Evolutionary conservation across 352 stramenopile genomes (phyloP), one percentile per base, ranked within the genome.

Genomic region (Halophytophthora batemanensis): DNA sequence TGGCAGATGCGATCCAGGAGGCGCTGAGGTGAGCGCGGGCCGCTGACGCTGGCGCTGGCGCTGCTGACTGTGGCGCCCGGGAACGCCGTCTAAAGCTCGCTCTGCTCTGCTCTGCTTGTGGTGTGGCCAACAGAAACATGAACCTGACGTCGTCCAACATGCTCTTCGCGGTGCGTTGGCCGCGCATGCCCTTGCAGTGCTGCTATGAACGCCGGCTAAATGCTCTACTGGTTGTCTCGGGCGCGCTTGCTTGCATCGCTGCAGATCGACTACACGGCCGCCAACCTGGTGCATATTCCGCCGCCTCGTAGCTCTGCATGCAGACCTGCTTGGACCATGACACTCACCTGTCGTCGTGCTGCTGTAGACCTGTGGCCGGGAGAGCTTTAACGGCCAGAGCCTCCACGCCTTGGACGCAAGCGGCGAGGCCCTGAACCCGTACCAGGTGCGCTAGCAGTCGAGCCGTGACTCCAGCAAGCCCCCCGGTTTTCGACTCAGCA

Each of bases 191-290:
- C 19, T 15, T 13, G 18, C 18, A 21, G 29, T 12, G 25, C 25
- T 31, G 25, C 2, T 2, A 31, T 3, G 12, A 18, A 18, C 34
- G 22, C 14, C 8, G 39, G 15, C 17, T 2, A 21, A 33, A 21
- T 15, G 37, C 5, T 11, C 35, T 21, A n/a, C 18, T 43, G 19
- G 0, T 15, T 28, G 28, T 2, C 15, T 6, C 25, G 21, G 21
- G 33, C 4, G n/a, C 40, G 31, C 31, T 17, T 41, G 34, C 17
- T 44, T 35, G 2, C 50, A n/a, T 45, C 19, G 5, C 19, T 51
- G 22, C 35, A 81, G 70, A 68, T 92, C 36, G 81, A 90, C 54
- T 90, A 77, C 47, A 86, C 81, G 29, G 85, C 81, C 28, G 81
- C 74, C 6, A 92, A 92, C 53, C 6, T 64, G 50, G 71, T 81